Conservation (phyloP, 1,284 basidiomycete genomes). For the Apiotrichum mycotoxinovorans region DNA sequence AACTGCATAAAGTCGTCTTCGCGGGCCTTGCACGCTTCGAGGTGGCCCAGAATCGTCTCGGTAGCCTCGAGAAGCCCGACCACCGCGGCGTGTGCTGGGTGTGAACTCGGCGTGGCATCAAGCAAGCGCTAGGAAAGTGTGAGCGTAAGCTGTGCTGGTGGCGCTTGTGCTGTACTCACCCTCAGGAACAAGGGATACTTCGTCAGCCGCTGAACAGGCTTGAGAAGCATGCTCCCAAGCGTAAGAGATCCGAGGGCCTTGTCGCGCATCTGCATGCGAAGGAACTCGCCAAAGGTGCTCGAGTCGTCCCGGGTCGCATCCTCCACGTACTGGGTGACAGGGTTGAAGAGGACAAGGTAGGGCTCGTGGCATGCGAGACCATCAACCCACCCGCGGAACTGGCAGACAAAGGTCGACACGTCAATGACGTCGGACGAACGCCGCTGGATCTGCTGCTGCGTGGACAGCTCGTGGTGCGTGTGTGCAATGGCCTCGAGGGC, state of each 20-base stretch:
- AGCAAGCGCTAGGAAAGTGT: conserved; percentile 60
- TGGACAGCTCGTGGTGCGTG: conserved; percentile 64
- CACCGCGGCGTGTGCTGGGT: conserved; percentile 65
- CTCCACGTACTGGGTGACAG: conserved; percentile 59
- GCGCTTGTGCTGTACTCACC: conserved; percentile 59
- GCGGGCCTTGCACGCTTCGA: conserved; percentile 74
- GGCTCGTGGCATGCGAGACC: conserved; percentile 76
- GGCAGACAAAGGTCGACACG: conserved; percentile 57
- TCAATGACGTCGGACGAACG: conserved; percentile 35
- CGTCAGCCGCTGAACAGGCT: conserved; percentile 69
- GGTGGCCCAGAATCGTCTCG: conserved; percentile 64
- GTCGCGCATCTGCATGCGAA: conserved; percentile 67
- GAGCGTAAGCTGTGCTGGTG: no score
- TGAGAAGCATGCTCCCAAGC: conserved; percentile 64
- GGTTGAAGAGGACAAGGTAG: conserved; percentile 70
- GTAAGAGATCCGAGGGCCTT: conserved; percentile 64
- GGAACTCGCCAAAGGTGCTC: conserved; percentile 77
- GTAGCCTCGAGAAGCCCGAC: conserved; percentile 64
- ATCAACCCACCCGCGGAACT: conserved; percentile 60
- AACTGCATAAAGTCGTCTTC: conserved; percentile 76
- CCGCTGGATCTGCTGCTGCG: conserved; percentile 54
- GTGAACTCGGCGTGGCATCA: conserved; percentile 63
- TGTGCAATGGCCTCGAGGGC: conserved; percentile 79
- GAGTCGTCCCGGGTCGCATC: conserved; percentile 56
- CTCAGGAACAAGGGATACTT: conserved; percentile 70